These are phyloP conservation scores for Ammopiptanthus mongolicus DNA, from an alignment of 306 rosid genomes.

Conservation along the genomic window DNA sequence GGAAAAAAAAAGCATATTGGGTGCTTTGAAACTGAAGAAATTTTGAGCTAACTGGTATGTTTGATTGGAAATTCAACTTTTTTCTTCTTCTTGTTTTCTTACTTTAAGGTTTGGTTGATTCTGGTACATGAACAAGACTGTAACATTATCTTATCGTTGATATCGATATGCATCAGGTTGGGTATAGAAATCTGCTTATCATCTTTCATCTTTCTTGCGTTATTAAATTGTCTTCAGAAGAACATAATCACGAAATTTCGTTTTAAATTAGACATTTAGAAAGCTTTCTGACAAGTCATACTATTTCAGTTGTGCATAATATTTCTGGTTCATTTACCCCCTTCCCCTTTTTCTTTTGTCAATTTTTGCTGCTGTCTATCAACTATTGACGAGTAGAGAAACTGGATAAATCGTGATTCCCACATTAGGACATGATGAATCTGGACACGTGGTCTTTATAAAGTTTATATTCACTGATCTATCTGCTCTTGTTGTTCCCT, in stretches of 20 bases:
- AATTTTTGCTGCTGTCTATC: background rate
- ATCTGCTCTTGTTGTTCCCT: background rate
- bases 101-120: slow-evolving; percentile 4
- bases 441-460: background rate
- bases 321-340: background rate
- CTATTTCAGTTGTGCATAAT: background rate
- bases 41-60: slow-evolving; percentile 9
- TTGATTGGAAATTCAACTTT: slow-evolving; percentile 20
- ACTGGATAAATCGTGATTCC: background rate
- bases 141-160: background rate
- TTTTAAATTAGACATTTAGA: background rate
- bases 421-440: background rate
- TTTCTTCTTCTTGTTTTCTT: background rate
- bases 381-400: slow-evolving; percentile 5
- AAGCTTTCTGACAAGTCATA: too few species aligned
- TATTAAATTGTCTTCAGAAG: background rate
- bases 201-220: background rate
- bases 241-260: background rate
- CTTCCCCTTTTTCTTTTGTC: background rate
- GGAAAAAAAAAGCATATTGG: background rate
- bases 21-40: slow-evolving; percentile 8
- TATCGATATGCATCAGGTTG: background rate
- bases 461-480: slow-evolving; percentile 17
- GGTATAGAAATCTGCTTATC: background rate
- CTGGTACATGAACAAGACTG: background rate